These are phyloP conservation scores for Castanopsis chinensis DNA, from an alignment of 306 rosid species.

Conservation along the genomic window DNA sequence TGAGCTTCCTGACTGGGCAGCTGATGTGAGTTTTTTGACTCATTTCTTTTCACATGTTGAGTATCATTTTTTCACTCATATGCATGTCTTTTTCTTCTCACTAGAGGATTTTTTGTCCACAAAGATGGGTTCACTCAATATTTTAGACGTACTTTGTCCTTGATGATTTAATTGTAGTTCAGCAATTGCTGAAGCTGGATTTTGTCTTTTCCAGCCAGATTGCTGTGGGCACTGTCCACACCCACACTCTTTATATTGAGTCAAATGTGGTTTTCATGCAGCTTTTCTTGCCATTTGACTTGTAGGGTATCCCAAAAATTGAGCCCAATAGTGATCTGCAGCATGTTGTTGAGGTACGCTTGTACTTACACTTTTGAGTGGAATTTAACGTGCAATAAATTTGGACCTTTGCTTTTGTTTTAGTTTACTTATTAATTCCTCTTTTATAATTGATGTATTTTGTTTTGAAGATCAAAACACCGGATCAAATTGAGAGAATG, in stretches of 20 bases:
- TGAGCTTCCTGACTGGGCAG: conserved; percentile 88
- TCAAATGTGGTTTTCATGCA: neutral
- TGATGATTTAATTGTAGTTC: neutral
- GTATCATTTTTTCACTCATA: neutral
- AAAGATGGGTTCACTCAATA: neutral
- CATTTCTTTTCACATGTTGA: neutral
- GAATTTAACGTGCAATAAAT: neutral
- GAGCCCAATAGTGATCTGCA: conserved; percentile 86
- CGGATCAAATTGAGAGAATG: conserved; percentile 73
- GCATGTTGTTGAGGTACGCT: conserved; percentile 71
- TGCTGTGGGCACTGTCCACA: neutral
- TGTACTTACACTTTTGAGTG: neutral
- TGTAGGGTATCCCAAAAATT: conserved; percentile 76
- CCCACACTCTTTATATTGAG: neutral
- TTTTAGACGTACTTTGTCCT: neutral
- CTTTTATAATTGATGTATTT: conserved; percentile 12
- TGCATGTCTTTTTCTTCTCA: neutral
- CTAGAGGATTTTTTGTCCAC: neutral
- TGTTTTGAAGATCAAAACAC: conserved; percentile 68
- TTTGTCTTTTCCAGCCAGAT: neutral
- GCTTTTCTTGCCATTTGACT: conserved; percentile 12
- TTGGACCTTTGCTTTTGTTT: neutral
- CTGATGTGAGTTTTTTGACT: conserved; percentile 59
- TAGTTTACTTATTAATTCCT: conserved; percentile 1
- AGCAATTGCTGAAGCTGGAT: neutral